Conservation (phyloP, 805 yeast genomes). For the Hanseniaspora hatyaiensis region DNA sequence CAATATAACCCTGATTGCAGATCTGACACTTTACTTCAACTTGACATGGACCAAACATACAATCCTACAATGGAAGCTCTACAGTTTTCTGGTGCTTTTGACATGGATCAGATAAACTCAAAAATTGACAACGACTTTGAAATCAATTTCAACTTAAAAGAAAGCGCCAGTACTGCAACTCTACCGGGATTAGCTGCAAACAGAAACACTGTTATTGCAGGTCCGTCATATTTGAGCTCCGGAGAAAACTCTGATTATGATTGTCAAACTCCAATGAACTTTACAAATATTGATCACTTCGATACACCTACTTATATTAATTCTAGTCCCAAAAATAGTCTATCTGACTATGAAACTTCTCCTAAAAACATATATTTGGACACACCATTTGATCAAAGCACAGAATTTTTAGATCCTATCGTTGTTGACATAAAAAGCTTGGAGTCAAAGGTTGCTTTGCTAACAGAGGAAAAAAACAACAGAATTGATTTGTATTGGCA, state of each 20-base stretch:
- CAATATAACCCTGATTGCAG: slow-evolving; percentile 18
- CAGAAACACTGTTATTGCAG: background rate
- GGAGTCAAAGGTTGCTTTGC: slow-evolving; percentile 1
- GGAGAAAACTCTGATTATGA: slow-evolving; percentile 10
- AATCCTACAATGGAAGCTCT: slow-evolving; percentile 32
- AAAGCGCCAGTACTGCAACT: slow-evolving; percentile 1
- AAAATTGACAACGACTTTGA: slow-evolving; percentile 17
- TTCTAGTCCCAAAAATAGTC: background rate
- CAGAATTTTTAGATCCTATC: slow-evolving; percentile 32
- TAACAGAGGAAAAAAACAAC: slow-evolving; percentile 27
- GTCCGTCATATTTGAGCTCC: slow-evolving; percentile 2
- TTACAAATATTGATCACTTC: too few species aligned
- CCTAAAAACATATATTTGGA: slow-evolving; percentile 2
- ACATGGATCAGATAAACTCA: slow-evolving; percentile 16
- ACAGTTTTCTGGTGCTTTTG: slow-evolving; percentile 33
- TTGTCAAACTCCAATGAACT: slow-evolving; percentile 5
- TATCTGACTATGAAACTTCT: background rate
- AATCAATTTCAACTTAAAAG: slow-evolving; percentile 15
- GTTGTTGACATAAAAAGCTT: slow-evolving; percentile 19
- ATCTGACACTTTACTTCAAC: slow-evolving; percentile 17
- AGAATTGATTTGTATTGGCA: slow-evolving; percentile 46
- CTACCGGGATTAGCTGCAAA: background rate
- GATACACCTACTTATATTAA: background rate
- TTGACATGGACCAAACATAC: slow-evolving; percentile 22
- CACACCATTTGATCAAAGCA: background rate